Evolutionary conservation across 768 basidiomycete genomes (phyloP), one percentile per base, ranked within the genome.

Genomic region (Aureoboletus auriporus): DNA sequence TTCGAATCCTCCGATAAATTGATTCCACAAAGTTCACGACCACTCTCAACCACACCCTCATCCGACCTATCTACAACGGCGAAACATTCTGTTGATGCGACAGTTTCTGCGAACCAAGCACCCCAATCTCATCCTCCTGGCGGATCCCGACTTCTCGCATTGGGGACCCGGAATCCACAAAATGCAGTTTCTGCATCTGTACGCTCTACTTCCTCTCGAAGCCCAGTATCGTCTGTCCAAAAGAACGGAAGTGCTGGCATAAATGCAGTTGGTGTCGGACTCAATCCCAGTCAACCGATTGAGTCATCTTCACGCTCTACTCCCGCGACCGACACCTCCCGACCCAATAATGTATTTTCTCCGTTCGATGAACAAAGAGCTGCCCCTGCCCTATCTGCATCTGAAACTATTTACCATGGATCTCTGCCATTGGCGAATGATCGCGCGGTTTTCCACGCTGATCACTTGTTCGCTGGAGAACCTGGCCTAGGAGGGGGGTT

Each of bases 311-410:
- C 56, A 20, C 59, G 56, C 30, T 41, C 49, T 26, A 26, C 48
- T 9, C 35, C 49, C 12, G 44, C 28, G 30, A 27, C 48, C 31
- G 60, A 62, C 26, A 42, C 46, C 17, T 38, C 49, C 29, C 51
- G 56, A 44, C 16, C 47, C 30, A 51, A 43, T 41, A 53, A 69
- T 26, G 72, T 71, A 14, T 83, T 83, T 56, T 78, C 76, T 11
- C 80, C 80, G 0, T 84, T 83, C 53, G 80, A 83, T 33, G 80
- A 80, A 46, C 63, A 58, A 39, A 56, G 56, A 40, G 62, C 57
- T 8, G 36, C 35, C 5, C 17, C 26, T 30, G 2, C 38, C 14
- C 46, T 55, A 14, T 46, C 57, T n/a, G 11, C 51, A 28, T 43
- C 60, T 9, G 66, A 66, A 49, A 11, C 39, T 35, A 50, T 41